These are phyloP conservation scores for Biancaea sappan DNA, from an alignment of 306 rosid genomes.

Conservation along the genomic window DNA sequence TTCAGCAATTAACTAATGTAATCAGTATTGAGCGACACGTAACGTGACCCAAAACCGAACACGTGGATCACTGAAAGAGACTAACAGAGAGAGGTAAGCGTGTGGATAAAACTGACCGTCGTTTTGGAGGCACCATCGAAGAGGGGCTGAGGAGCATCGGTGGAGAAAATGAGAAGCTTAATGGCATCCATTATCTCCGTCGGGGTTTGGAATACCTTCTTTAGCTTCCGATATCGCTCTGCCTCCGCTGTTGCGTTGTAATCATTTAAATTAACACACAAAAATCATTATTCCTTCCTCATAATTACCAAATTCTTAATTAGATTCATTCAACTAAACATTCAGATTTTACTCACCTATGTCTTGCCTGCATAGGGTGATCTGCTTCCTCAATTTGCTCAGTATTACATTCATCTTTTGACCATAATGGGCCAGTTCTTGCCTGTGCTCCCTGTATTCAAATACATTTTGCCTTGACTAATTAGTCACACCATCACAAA, in stretches of 20 bases:
- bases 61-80: too few species aligned
- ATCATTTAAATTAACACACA: neutral
- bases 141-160: slow-evolving; percentile 43
- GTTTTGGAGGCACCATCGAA: slow-evolving; percentile 54
- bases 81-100: neutral
- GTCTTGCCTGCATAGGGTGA: slow-evolving; percentile 42
- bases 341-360: slow-evolving; percentile 36
- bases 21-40: too few species aligned
- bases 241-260: slow-evolving; percentile 38
- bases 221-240: slow-evolving; percentile 11
- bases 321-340: too few species aligned
- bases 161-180: slow-evolving; percentile 37
- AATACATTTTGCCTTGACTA: neutral
- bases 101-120: slow-evolving; percentile 16
- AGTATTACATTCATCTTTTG: slow-evolving; percentile 57
- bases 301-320: neutral
- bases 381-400: slow-evolving; percentile 54
- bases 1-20: too few species aligned
- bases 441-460: slow-evolving; percentile 44
- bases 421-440: slow-evolving; percentile 59
- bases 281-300: neutral
- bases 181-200: slow-evolving; percentile 47
- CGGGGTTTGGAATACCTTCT: slow-evolving; percentile 41
- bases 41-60: too few species aligned
- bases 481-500: neutral